These are phyloP conservation scores for Aspergillus ruber DNA, from an alignment of 2,329 filamentous ascomycete genomes.

Conservation along the genomic window DNA sequence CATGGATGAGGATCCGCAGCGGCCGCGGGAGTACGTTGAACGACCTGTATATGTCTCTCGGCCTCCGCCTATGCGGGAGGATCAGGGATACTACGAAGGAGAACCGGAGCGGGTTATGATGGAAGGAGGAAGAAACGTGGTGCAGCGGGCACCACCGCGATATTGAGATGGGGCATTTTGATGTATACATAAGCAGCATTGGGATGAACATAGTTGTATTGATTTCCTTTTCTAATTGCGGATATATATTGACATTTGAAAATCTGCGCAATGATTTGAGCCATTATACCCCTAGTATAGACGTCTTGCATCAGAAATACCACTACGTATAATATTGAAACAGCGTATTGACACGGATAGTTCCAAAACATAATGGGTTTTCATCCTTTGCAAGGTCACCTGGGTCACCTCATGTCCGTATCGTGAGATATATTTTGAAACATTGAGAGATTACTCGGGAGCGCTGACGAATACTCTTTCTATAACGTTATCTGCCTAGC, in stretches of 20 bases:
- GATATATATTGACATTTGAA: no score
- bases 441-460: no score
- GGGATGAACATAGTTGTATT: neutral
- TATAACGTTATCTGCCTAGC: no score
- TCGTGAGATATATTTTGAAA: no score
- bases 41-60: slow-evolving; percentile 36
- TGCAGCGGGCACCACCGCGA: slow-evolving; percentile 27
- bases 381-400: slow-evolving; percentile 1
- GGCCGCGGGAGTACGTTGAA: slow-evolving; percentile 45
- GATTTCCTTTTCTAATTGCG: no score
- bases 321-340: slow-evolving; percentile 3
- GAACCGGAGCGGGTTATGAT: slow-evolving; percentile 26
- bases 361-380: slow-evolving; percentile 1
- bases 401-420: no score
- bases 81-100: slow-evolving; percentile 30
- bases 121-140: slow-evolving; percentile 23
- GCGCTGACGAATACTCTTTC: no score
- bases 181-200: neutral
- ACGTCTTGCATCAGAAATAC: slow-evolving; percentile 10
- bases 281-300: neutral
- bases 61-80: slow-evolving; percentile 22
- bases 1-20: slow-evolving; percentile 31
- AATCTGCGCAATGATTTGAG: neutral
- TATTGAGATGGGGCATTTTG: slow-evolving; percentile 18
- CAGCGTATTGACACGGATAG: neutral